Base-by-base conservation (phyloP, 2,329 filamentous ascomycete genomes). In the Ophiostoma triangulosporum region DNA sequence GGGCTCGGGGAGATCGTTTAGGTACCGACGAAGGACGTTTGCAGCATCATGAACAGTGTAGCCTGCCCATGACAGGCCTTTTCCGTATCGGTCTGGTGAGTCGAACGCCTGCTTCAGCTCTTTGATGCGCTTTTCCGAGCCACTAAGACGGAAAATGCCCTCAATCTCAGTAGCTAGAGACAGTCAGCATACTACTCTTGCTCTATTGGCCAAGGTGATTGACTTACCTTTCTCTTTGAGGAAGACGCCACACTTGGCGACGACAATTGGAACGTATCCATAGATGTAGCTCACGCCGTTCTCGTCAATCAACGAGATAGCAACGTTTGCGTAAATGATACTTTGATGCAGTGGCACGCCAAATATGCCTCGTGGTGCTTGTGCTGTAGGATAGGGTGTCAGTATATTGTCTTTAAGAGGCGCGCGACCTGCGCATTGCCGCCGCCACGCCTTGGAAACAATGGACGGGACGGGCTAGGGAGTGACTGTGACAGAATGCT, bases 41-140 rank as follows among this genome's bases (percentile, higher is more conserved):
- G 93, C 90, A 26, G 93, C 93, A 75, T 98, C 93, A 68, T 98
- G 93, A 40, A 98, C 93, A 0, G 93, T 98, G 67, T 95, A 98
- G 48, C 93, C 93, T 48, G 88, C 86, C 93, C 93, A 98, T 62
- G 95, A 87, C 26, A 98, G 76, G 15, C 93, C 93, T 69, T 98
- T 98, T 53, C 93, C 93, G 66, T 95, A 98, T 62, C 90, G 80
- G 63, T 95, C 88, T 38, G 93, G 93, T 0, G 91, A 95, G 68
- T 97, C 88, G 68, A 98, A 98, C 3, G 88, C 79, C 27, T 78
- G 81, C 68, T 94, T 91, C 29, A 98, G 78, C 67, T 97, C 93
- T 68, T 97, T 98, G 71, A 98, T 98, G 57, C 93, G 86, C 71
- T 96, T 97, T 65, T 95, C 91, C 33, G 93, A 97, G 50, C 93